Evolutionary conservation across 2,329 filamentous ascomycete species (phyloP).

Genomic region (Botrytis hyacinthi): DNA sequence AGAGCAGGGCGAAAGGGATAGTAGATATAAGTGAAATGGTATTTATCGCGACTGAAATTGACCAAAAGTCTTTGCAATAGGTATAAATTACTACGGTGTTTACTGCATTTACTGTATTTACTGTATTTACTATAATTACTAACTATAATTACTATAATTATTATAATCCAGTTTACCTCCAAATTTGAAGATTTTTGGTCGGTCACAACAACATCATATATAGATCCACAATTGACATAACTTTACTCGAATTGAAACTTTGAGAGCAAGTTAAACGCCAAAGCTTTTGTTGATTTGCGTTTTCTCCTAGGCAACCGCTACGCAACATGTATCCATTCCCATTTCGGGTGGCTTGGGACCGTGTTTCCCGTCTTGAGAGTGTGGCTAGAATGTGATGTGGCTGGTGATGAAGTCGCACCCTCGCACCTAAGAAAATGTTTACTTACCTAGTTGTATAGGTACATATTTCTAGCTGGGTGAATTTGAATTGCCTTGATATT

Average conservation of each 20-base stretch:
- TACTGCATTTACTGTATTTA: not conserved
- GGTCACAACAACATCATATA: slow-evolving; percentile 3
- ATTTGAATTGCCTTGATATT: not conserved
- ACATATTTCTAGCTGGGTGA: not conserved
- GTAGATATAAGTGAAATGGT: not conserved
- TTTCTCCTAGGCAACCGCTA: slow-evolving; percentile 8
- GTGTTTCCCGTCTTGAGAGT: not conserved
- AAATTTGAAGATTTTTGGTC: not conserved
- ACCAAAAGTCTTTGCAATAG: not conserved
- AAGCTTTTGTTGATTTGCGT: slow-evolving; percentile 7
- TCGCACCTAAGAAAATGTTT: not conserved
- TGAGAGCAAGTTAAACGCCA: not conserved
- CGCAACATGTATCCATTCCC: not conserved
- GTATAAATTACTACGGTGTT: not conserved
- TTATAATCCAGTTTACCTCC: not conserved
- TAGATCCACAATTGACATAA: not conserved
- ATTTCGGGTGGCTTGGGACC: not conserved
- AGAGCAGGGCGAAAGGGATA: not conserved
- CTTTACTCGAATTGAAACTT: not conserved
- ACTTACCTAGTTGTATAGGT: not conserved
- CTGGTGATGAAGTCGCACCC: not conserved
- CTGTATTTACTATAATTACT: not conserved
- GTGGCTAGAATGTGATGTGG: not conserved
- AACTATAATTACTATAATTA: not conserved
- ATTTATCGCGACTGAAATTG: not conserved